A percentile compares a stretch with the other conserved stretches of the same genome.
Conservation (phyloP, 2,329 filamentous ascomycete genomes). For the Aureobasidium subglaciale region DNA sequence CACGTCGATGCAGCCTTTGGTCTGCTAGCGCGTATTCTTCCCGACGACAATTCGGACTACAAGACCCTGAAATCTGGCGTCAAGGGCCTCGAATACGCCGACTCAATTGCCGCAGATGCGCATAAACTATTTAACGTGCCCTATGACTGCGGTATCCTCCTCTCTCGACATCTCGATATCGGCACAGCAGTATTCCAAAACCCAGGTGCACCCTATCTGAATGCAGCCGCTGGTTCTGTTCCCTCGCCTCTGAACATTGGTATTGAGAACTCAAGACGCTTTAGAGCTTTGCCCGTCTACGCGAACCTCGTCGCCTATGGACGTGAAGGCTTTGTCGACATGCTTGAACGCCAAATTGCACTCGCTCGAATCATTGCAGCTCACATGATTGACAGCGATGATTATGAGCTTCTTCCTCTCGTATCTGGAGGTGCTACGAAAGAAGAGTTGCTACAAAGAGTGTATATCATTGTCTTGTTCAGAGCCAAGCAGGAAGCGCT, state of each 20-base stretch:
- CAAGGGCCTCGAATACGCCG: slow-evolving; percentile 68
- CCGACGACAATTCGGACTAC: slow-evolving; percentile 47
- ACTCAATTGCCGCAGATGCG: slow-evolving; percentile 78
- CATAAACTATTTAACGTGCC: slow-evolving; percentile 95
- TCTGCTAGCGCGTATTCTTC: slow-evolving; percentile 65
- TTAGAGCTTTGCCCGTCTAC: slow-evolving; percentile 85
- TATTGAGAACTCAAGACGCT: slow-evolving; percentile 84
- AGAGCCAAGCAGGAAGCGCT: slow-evolving; percentile 57
- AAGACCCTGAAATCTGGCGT: slow-evolving; percentile 43
- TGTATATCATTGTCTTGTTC: slow-evolving; percentile 71
- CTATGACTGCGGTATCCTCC: slow-evolving; percentile 88
- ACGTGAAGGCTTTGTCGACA: slow-evolving; percentile 56
- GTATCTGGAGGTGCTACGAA: slow-evolving; percentile 29
- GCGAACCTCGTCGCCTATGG: slow-evolving; percentile 72
- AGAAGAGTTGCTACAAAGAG: too few relatives aligned
- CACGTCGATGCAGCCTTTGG: slow-evolving; percentile 92
- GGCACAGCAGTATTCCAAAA: slow-evolving; percentile 67
- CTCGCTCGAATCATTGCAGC: slow-evolving; percentile 62
- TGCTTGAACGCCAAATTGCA: slow-evolving; percentile 65
- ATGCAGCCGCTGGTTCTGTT: slow-evolving; percentile 42
- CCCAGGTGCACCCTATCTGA: slow-evolving; percentile 76
- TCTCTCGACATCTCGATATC: slow-evolving; percentile 57
- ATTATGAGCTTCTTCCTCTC: slow-evolving; percentile 60
- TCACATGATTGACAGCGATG: slow-evolving; percentile 53
- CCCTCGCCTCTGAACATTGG: slow-evolving; percentile 82